Evolutionary conservation across 257 asterid genomes (phyloP).

Genomic region (Solanum gracilifrons): DNA sequence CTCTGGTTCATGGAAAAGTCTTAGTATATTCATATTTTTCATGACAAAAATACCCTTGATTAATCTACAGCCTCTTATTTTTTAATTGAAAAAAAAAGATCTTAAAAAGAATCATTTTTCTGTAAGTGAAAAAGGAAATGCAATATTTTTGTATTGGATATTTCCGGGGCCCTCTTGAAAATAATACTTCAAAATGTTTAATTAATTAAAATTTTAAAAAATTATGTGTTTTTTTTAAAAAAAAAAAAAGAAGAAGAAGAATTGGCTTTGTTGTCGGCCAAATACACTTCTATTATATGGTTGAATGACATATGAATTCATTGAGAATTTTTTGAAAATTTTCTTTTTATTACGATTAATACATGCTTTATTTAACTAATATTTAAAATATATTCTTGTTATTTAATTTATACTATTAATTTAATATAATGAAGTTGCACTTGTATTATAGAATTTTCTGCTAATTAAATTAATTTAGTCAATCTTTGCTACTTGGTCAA

Average conservation of each 20-base stretch:
- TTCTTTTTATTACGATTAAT: neutral
- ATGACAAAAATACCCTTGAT: neutral
- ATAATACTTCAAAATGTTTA: neutral
- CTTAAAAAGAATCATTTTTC: neutral
- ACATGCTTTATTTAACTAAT: neutral
- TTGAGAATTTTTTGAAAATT: too few species aligned
- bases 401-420: neutral
- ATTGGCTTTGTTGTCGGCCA: neutral
- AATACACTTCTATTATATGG: neutral
- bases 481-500: neutral
- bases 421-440: neutral
- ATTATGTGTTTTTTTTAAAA: too few species aligned
- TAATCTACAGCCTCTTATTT: neutral
- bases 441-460: neutral
- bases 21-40: neutral
- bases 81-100: neutral
- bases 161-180: neutral
- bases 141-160: neutral
- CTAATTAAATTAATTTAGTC: neutral
- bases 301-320: neutral
- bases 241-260: neutral
- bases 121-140: neutral
- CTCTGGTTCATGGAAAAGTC: neutral
- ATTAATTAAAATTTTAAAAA: neutral
- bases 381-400: neutral